Base-by-base conservation (phyloP, 805 yeast species). In the Hanseniaspora meyeri region DNA sequence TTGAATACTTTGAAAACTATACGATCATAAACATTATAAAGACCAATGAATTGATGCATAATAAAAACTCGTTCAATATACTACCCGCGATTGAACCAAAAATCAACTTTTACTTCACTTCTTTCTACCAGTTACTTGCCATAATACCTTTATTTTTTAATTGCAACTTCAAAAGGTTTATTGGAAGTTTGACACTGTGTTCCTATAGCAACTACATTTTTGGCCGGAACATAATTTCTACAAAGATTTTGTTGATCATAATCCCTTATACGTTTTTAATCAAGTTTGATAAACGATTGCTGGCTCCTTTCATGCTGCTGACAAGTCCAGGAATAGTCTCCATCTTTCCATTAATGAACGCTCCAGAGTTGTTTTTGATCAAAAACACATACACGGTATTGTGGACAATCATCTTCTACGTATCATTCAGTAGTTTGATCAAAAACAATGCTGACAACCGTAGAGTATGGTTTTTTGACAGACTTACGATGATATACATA, bases 131-230 rank as follows among this genome's bases (percentile, higher is more conserved):
- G 70, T 60, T 83, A 0, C 72, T 90, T 68, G 86, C 95, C 0
- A 72, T 87, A 29, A 71, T 85, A 2, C 96, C 95, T 1, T 65
- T 83, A 6, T 72, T 87, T 34, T 62, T 83, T 36, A 80, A 79
- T 57, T 96, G 96, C 4, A 81, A 82, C 1, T 86, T 77, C 66
- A 81, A 80, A 60, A 75, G 95, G 61, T 93, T 93, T 62, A 68
- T 90, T 17, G 96, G 95, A 0, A 79, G 90, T 0, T 70, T 93
- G 62, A 84, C 96, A 0, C 74, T 91, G 49, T 91, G 97, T 70
- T 97, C 95, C 4, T 87, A 80, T 70, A 82, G 96, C 0, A 85
- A 96, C 2, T 93, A 87, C 65, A 70, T 93, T 50, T 93, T 93
- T 70, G 98, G 99, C 5, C 93, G 97, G 97, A 97, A 42, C 45